Percentiles rank a stretch among this genome's conserved stretches.
Conservation (phyloP, 2,329 filamentous ascomycete genomes). For the Stromatinia cepivora region DNA sequence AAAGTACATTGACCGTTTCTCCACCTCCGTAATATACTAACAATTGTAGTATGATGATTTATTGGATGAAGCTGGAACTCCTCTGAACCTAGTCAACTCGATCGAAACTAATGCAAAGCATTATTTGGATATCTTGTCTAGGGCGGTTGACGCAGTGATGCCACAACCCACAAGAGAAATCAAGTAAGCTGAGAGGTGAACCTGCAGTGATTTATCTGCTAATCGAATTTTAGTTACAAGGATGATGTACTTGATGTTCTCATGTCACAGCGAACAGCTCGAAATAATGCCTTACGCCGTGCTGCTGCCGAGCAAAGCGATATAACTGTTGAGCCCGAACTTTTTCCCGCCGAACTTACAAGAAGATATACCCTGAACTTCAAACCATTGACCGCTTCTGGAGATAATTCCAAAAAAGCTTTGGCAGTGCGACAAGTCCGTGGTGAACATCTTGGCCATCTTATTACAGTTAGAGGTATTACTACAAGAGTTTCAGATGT, state of each 20-base stretch:
- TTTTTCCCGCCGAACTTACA: constrained; percentile 89
- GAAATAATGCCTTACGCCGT: constrained; percentile 75
- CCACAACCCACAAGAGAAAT: constrained; percentile 76
- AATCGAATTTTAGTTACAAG: constrained; percentile 67
- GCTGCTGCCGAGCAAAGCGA: constrained; percentile 67
- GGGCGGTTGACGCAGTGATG: constrained; percentile 84
- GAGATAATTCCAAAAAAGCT: constrained; percentile 61
- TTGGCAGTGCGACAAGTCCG: constrained; percentile 91
- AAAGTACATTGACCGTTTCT: constrained; percentile 56
- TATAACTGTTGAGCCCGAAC: constrained; percentile 62
- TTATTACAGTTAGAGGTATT: constrained; percentile 94
- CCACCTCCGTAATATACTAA: constrained; percentile 20
- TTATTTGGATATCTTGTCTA: constrained; percentile 88
- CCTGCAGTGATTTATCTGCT: not conserved
- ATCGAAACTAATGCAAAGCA: constrained; percentile 91
- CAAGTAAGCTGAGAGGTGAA: constrained; percentile 54
- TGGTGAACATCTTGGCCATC: constrained; percentile 86
- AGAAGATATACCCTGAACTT: constrained; percentile 95
- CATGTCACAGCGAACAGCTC: constrained; percentile 84
- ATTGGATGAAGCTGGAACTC: constrained; percentile 56
- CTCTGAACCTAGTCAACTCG: constrained; percentile 72
- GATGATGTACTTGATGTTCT: constrained; percentile 96
- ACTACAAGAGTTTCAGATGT: constrained; percentile 95
- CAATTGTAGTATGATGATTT: constrained; percentile 66
- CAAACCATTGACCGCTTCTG: constrained; percentile 75